Evolutionary conservation across 2,329 filamentous ascomycete species (phyloP), one percentile per base, ranked within the genome.

Genomic region (Penicillium sp.): DNA sequence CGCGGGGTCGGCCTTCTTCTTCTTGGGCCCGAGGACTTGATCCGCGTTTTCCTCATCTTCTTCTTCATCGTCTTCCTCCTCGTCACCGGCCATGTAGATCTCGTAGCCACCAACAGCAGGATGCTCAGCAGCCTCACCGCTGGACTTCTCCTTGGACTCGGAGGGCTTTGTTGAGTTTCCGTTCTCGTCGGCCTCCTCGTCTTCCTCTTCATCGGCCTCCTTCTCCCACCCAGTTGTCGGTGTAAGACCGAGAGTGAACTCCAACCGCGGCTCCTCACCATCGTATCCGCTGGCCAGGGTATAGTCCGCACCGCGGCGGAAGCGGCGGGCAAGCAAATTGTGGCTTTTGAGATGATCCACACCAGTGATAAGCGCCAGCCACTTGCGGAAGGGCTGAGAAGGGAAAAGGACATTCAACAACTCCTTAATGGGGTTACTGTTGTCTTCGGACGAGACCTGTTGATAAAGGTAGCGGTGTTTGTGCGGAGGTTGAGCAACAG

Each of bases 401-500:
- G 94, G 92, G 16, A 99, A 79, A 49, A 97, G 81, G 11, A 87
- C 82, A 58, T 95, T 85, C 10, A 96, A 73, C 8, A 99, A 79
- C 69, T 95, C 89, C 48, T 86, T 83, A 53, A 95, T 80, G 0
- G 89, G 75, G 71, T 40, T 58, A 52, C 70, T 60, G 61, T 65
- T 45, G 58, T 65, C 38, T 50, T 71, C 58, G 3, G 60, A 56
- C 27, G 75, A 70, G 35, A 20, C 9, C 61, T 90, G 85, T 53
- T 89, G 81, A 72, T 94, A 99, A 2, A 96, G 78, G 70, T 88
- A 99, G 13, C 92, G 89, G 68, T 96, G 91, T 76, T 99, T 99
- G 75, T 99, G 92, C 0, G 94, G 94, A 35, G 94, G 94, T 28
- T 84, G 82, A 6, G 94, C 89, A 8, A 95, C 87, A 54, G 80